Base-by-base conservation (phyloP, 345 rosid species). In the Eucalyptus virginea region DNA sequence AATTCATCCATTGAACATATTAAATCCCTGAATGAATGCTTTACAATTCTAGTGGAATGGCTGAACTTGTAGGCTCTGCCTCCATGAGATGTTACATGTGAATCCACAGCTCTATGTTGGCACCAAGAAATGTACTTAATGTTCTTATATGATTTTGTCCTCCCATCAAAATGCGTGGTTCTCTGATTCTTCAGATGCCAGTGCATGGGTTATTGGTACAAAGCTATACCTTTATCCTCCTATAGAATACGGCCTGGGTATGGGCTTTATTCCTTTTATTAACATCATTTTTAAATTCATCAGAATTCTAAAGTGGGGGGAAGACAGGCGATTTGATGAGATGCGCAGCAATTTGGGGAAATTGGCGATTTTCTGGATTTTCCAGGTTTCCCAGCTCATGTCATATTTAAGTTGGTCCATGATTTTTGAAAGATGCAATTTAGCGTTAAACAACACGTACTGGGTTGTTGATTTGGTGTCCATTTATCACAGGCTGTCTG, bases 271-370 rank as follows among this genome's bases (percentile, higher is more conserved):
- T 51, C 45, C 42, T 50, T 58, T 89, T 37, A 89, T 62, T 23
- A 50, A 65, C 17, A 40, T 87, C 24, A 19, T 48, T 21, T 87
- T 89, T 19, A 37, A 77, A 19, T 77, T 81, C 58, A 89, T 86
- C 95, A 97, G 99, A 93, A 98, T 98, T 89, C 58, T 97, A 88
- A 94, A 96, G 69, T 98, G 99, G 99, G 99, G 98, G 49, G 99
- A 98, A 93, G 99, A 97, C 88, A 93, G 96, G 52, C 98, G 98
- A 14, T 94, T 96, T 67, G 98, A 97, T 91, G 96, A 96, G 91
- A 98, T 95, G 98, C 98, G 98, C 81, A 86, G 34, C 87, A 94
- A 95, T 91, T 91, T 98, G 87, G 95, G 95, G 89, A 97, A 92
- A 89, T 89, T 98, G 69, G 95, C 98, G 9, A 87, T 95, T 89